phyloP scores from a whole-genome alignment of 2,329 filamentous ascomycete species.

The Cordyceps farinosa region DNA sequence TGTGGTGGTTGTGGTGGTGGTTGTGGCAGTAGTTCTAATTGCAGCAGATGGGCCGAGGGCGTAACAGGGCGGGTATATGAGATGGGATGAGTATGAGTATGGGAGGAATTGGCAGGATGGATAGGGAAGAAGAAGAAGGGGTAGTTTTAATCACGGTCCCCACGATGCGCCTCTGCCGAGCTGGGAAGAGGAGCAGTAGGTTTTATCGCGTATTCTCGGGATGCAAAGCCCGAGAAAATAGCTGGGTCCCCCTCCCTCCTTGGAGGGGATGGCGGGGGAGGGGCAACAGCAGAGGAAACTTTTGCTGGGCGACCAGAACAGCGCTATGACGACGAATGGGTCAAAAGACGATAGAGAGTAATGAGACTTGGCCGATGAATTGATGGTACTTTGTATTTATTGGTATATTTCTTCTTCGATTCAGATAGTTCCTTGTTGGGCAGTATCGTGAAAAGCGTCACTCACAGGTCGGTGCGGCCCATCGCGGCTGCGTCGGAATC shows the following conservation, averaged over 20 bases:
- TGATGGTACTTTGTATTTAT: neutral
- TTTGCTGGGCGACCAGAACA: neutral
- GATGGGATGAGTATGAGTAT: neutral
- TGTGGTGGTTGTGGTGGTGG: constrained; percentile 20
- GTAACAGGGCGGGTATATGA: constrained; percentile 18
- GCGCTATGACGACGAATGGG: neutral
- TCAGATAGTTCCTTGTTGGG: neutral
- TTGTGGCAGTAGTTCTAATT: constrained; percentile 10
- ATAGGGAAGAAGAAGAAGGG: constrained; percentile 15
- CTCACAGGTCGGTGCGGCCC: neutral
- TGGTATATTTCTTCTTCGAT: neutral
- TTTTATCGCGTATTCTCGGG: constrained; percentile 16
- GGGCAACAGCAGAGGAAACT: constrained; percentile 9
- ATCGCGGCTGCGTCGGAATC: neutral
- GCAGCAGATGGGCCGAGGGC: constrained; percentile 18
- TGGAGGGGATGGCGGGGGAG: constrained; percentile 17
- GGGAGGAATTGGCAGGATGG: neutral
- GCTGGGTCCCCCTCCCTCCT: too few relatives aligned
- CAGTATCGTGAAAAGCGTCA: neutral
- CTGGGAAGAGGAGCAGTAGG: constrained; percentile 1
- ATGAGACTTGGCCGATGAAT: neutral
- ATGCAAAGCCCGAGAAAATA: constrained; percentile 18
- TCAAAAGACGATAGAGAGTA: too few relatives aligned
- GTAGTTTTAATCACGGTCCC: constrained; percentile 15
- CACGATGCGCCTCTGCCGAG: constrained; percentile 10